These are phyloP conservation scores for Septoria petroselini DNA, from an alignment of 2,329 filamentous ascomycete species.

Conservation along the genomic window DNA sequence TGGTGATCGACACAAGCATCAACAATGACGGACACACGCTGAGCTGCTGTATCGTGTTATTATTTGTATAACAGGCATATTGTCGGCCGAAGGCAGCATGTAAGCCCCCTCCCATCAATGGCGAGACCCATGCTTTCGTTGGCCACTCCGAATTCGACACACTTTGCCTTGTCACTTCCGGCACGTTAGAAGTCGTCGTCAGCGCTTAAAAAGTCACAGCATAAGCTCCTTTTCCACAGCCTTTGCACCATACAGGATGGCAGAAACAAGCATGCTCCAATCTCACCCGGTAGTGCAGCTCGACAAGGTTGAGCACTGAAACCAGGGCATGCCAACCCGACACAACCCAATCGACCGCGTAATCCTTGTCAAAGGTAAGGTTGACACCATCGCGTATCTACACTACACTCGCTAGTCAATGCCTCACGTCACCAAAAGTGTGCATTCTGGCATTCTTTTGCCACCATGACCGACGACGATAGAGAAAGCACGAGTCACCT, in stretches of 20 bases:
- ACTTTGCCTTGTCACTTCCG: too few species aligned
- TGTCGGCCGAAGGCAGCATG: neutral
- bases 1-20: neutral
- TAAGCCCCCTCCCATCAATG: too few species aligned
- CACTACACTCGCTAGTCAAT: neutral
- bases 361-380: neutral
- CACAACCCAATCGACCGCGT: neutral
- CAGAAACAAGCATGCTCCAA: neutral
- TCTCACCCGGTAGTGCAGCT: neutral
- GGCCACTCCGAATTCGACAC: too few species aligned
- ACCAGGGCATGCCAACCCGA: neutral
- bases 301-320: conserved; percentile 1
- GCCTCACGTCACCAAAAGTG: neutral
- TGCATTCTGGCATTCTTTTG: neutral
- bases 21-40: neutral
- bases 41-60: neutral
- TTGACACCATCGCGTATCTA: neutral
- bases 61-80: neutral
- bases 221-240: neutral
- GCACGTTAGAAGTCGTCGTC: too few species aligned
- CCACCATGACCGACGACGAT: neutral
- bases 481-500: neutral
- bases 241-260: neutral
- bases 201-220: too few species aligned
- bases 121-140: too few species aligned